Percentiles rank a stretch among this genome's conserved stretches.
Conservation (phyloP, 306 rosid species). For the Rubus parviflorus region DNA sequence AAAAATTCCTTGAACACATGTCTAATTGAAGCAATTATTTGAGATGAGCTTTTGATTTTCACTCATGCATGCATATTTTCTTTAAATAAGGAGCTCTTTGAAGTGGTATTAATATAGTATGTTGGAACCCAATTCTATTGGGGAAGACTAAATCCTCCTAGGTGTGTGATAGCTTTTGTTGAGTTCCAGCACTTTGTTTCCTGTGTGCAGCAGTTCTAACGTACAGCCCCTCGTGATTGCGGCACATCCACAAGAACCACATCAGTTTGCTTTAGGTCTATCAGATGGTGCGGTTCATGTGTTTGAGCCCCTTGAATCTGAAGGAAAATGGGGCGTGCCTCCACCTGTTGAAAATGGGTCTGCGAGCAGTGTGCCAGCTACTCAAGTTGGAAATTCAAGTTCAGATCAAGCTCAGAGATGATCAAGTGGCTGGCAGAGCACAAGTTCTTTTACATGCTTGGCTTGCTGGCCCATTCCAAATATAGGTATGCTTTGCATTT, state of each 20-base stretch:
- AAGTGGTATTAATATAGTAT: not conserved
- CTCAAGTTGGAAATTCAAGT: conserved; percentile 72
- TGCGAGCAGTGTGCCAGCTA: conserved; percentile 56
- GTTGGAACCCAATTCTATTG: not conserved
- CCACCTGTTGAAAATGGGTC: conserved; percentile 88
- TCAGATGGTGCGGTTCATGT: conserved; percentile 94
- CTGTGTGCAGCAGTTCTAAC: conserved; percentile 49
- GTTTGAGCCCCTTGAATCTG: conserved; percentile 91
- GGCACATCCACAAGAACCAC: conserved; percentile 93
- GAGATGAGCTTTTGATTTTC: not conserved
- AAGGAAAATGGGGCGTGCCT: conserved; percentile 89
- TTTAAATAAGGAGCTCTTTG: not conserved
- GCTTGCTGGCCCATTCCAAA: conserved; percentile 48
- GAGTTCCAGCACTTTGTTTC: not conserved
- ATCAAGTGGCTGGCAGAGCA: conserved; percentile 48
- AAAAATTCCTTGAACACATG: not conserved
- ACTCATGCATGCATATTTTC: not conserved
- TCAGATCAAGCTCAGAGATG: conserved; percentile 87
- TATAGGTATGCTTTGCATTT: conserved; percentile 37
- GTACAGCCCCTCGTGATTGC: conserved; percentile 83
- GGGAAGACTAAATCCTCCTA: not conserved
- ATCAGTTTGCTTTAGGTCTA: conserved; percentile 86
- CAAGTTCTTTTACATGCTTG: conserved; percentile 78
- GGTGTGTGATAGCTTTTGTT: conserved; percentile 12
- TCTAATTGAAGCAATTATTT: not conserved